These are phyloP conservation scores for Aureobasidium leucospermi DNA, from an alignment of 2,329 filamentous ascomycete species.

Conservation along the genomic window DNA sequence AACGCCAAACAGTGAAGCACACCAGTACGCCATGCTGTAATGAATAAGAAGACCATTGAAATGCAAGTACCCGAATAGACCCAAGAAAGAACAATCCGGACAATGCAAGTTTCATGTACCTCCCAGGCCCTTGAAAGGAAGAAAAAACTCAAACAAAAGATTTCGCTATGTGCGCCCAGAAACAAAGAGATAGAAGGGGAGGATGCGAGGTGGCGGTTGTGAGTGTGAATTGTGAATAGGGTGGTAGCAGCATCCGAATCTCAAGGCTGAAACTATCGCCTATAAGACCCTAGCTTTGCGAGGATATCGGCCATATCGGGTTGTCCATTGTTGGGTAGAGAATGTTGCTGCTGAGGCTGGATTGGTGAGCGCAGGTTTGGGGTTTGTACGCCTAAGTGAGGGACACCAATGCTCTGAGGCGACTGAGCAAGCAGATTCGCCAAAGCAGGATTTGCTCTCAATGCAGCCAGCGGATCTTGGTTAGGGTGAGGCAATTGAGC, in stretches of 20 bases:
- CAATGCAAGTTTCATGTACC: too few species aligned
- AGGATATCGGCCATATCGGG: conserved; percentile 64
- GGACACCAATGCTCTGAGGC: conserved; percentile 9
- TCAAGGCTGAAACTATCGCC: conserved; percentile 28
- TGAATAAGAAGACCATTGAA: too few species aligned
- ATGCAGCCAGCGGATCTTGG: conserved; percentile 25
- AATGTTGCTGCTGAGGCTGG: conserved; percentile 23
- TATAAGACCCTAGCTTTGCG: conserved; percentile 61
- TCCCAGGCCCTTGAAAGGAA: too few species aligned
- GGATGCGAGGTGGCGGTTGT: too few species aligned
- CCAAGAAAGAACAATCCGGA: too few species aligned
- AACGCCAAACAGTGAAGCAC: too few species aligned
- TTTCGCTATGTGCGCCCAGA: too few species aligned
- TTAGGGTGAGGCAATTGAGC: conserved; percentile 24
- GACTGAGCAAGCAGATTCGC: conserved; percentile 20
- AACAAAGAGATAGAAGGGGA: too few species aligned
- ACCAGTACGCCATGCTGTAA: too few species aligned
- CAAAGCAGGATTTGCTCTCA: conserved; percentile 23
- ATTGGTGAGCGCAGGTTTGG: conserved; percentile 25
- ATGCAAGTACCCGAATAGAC: too few species aligned
- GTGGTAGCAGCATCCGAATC: neutral
- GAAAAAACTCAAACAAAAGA: too few species aligned
- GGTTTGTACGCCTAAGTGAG: conserved; percentile 6
- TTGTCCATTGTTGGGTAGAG: conserved; percentile 23
- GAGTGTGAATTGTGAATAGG: too few species aligned